Evolutionary conservation across 768 basidiomycete genomes (phyloP), one percentile per base, ranked within the genome.

Genomic region (Amanita molliuscula): DNA sequence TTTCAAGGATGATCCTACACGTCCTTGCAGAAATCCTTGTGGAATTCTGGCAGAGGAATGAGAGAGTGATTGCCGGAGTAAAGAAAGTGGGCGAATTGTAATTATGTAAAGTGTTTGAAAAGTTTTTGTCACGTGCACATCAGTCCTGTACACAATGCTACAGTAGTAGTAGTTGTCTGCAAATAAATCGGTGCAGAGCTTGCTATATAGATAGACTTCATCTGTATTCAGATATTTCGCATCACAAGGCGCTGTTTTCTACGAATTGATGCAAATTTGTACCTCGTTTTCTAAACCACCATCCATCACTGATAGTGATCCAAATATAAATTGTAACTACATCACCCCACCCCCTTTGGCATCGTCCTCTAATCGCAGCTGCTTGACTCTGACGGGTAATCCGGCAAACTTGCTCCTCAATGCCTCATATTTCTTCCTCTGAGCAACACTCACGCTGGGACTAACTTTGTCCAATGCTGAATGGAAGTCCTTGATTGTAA

Each of bases 21-120:
- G 75, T 18, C 66, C 66, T 93, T 8, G 91, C 94, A 3, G 81
- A 86, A 55, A 78, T 88, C 21, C 59, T 97, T 50, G 76, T 89
- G 4, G 85, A 88, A 47, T 99, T 97, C 61, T 96, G 92, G 93
- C 78, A 74, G 60, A 68, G 94, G 50, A 96, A 99, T 62, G 91
- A 93, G 56, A 64, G 78, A 9, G 74, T 82, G 3, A 59, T 81
- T 46, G 65, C 77, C 21, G 78, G 82, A 0, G 72, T 88, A 0
- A 80, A 73, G 67, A 77, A 73, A 54, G 76, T 79, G 2, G 78
- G 78, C 18, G 76, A 79, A 41, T 53, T 60, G 50, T 76, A 61
- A 51, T 5, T 28, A 13, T 31, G 15, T 26, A 15, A 13, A 13
- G 33, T 23, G 18, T 28, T 0, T 21, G 36, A 18, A 41, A 20